phyloP scores from a whole-genome alignment of 345 rosid genomes.

The Brassica carinata region DNA sequence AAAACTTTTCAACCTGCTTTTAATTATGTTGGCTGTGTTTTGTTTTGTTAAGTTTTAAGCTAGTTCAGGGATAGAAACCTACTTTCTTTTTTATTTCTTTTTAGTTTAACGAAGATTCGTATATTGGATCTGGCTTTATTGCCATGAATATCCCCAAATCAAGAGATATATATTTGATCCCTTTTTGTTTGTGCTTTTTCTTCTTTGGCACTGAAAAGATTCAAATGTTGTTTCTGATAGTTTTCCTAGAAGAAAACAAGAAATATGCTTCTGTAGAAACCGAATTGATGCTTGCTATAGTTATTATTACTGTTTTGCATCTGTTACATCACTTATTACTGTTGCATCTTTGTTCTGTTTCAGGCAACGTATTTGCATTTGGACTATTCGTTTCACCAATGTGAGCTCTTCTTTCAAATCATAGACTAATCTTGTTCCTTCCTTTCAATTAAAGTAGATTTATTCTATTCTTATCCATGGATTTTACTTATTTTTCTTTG shows the following conservation, averaged over 20 bases:
- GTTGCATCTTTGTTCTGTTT: constrained; percentile 35
- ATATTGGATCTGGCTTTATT: constrained; percentile 17
- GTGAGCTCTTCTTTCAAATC: constrained; percentile 46
- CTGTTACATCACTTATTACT: neutral
- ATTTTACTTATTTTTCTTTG: neutral
- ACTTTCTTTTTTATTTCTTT: neutral
- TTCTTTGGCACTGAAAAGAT: neutral
- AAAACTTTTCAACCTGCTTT: neutral
- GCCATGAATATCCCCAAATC: constrained; percentile 17
- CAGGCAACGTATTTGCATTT: constrained; percentile 85
- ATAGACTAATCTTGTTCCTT: constrained; percentile 1
- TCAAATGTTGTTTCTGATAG: constrained; percentile 8
- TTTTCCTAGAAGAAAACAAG: neutral
- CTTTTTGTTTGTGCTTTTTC: neutral
- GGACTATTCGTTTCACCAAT: constrained; percentile 84
- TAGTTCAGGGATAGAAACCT: neutral
- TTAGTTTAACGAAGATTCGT: neutral
- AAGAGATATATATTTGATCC: too few relatives aligned
- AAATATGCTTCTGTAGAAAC: neutral
- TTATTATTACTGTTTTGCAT: neutral
- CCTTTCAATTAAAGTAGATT: neutral
- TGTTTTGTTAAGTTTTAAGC: neutral
- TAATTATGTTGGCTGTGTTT: neutral
- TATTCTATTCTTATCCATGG: neutral
- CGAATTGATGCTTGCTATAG: neutral